Conservation (phyloP, 768 basidiomycete species). For the Ramaria rubella region DNA sequence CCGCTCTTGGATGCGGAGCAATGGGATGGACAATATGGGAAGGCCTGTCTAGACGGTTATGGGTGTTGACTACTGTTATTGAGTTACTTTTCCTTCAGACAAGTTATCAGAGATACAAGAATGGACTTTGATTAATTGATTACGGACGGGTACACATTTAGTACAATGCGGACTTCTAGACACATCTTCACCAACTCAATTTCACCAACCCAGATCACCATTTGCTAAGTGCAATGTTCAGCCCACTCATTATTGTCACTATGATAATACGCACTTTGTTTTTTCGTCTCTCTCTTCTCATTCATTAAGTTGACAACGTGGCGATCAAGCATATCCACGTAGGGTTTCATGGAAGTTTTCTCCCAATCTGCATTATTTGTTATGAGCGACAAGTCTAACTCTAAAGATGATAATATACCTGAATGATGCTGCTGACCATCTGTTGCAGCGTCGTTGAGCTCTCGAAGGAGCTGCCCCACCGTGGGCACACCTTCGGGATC, state of each 20-base stretch:
- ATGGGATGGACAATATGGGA: conserved; percentile 12
- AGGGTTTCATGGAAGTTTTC: conserved; percentile 79
- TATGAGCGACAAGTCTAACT: conserved; percentile 3
- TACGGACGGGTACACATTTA: background rate
- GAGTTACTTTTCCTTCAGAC: conserved; percentile 6
- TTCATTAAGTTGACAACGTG: conserved; percentile 56
- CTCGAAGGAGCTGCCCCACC: conserved; percentile 70
- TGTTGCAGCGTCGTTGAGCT: conserved; percentile 52
- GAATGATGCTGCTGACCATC: conserved; percentile 41
- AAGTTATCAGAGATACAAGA: conserved; percentile 3
- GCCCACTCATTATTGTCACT: too few species aligned
- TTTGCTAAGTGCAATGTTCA: background rate
- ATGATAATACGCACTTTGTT: conserved; percentile 25
- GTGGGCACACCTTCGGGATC: conserved; percentile 85
- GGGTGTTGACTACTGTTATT: background rate
- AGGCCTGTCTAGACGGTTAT: conserved; percentile 2
- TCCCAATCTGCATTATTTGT: conserved; percentile 58
- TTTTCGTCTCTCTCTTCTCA: conserved; percentile 47
- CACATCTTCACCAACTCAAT: background rate
- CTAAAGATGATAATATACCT: conserved; percentile 22
- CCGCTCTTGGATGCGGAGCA: background rate
- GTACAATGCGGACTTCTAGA: background rate
- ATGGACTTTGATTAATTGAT: background rate
- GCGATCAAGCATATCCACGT: conserved; percentile 54
- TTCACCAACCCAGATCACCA: background rate